Evolutionary conservation across 1,284 basidiomycete genomes (phyloP).

Genomic region (Stygiomarasmius scandens): DNA sequence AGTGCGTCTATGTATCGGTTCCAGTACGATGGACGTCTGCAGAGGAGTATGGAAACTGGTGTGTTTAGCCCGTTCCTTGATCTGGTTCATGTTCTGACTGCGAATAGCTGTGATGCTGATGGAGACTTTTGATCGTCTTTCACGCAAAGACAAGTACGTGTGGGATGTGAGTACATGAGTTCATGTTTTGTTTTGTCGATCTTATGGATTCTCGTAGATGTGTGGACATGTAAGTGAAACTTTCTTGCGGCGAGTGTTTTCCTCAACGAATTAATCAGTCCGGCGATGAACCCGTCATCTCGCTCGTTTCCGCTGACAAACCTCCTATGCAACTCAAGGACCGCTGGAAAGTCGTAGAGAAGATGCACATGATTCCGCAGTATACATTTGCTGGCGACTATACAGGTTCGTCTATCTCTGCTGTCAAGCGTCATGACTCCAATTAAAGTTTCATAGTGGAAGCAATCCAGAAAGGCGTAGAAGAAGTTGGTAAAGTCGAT

Average conservation of each 20-base stretch:
- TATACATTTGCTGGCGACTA: slow-evolving; percentile 70
- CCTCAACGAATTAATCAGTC: slow-evolving; percentile 45
- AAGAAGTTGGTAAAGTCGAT: slow-evolving; percentile 61
- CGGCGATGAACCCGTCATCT: slow-evolving; percentile 61
- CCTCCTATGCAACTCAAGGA: slow-evolving; percentile 54
- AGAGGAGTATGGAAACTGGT: slow-evolving; percentile 68
- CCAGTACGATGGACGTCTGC: slow-evolving; percentile 67
- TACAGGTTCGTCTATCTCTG: slow-evolving; percentile 43
- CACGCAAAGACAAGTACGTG: slow-evolving; percentile 67
- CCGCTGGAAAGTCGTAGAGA: slow-evolving; percentile 67
- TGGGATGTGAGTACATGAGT: slow-evolving; percentile 59
- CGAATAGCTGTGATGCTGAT: slow-evolving; percentile 65
- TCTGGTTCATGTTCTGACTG: not conserved
- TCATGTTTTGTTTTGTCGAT: slow-evolving; percentile 7
- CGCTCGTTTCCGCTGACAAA: slow-evolving; percentile 50
- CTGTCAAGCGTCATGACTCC: not conserved
- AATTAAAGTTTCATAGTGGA: slow-evolving; percentile 45
- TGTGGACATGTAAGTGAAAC: slow-evolving; percentile 57
- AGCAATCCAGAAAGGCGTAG: slow-evolving; percentile 62
- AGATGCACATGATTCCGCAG: slow-evolving; percentile 68
- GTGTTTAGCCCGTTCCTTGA: slow-evolving; percentile 5
- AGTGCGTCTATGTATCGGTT: slow-evolving; percentile 78
- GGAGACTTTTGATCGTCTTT: slow-evolving; percentile 66
- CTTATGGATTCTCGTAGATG: slow-evolving; percentile 42
- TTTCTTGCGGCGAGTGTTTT: not conserved